Evolutionary conservation across 805 yeast genomes (phyloP).

Genomic region (Metschnikowia santaceciliae): DNA sequence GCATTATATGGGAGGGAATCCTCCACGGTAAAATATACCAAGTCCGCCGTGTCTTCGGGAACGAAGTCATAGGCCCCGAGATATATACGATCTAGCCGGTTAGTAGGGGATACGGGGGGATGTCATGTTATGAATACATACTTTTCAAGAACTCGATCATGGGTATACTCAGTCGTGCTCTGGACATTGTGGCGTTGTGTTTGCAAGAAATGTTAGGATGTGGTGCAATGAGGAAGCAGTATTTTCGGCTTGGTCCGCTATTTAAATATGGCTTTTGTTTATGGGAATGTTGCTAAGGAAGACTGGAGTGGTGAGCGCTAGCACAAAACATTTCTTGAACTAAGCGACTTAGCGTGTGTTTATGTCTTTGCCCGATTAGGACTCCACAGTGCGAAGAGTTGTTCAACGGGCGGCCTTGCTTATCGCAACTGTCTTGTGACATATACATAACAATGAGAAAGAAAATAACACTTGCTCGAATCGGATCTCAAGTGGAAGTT

Average conservation of each 20-base stretch:
- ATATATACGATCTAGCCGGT: slow-evolving; percentile 60
- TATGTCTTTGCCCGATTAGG: slow-evolving; percentile 5
- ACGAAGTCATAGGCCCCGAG: slow-evolving; percentile 81
- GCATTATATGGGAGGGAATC: slow-evolving; percentile 88
- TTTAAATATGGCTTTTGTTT: not conserved
- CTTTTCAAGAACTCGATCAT: slow-evolving; percentile 42
- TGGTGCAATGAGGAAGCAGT: not conserved
- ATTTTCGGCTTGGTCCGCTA: not conserved
- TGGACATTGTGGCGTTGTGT: slow-evolving; percentile 4
- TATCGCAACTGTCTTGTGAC: not conserved
- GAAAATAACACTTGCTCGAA: not conserved
- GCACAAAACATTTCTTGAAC: slow-evolving; percentile 4
- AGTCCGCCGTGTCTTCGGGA: slow-evolving; percentile 71
- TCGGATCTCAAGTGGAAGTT: not conserved
- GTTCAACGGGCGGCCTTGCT: not conserved
- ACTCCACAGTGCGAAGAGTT: not conserved
- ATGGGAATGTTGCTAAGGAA: not conserved
- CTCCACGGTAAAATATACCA: slow-evolving; percentile 87
- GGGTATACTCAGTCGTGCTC: slow-evolving; percentile 23
- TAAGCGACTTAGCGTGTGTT: slow-evolving; percentile 4
- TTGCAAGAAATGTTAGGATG: not conserved
- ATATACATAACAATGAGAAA: not conserved
- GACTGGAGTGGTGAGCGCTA: slow-evolving; percentile 1
- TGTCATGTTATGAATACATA: slow-evolving; percentile 22
- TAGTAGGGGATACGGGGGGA: slow-evolving; percentile 17